Evolutionary conservation across 305 asterid genomes (phyloP).

Genomic region (Fraxinus dipetala): DNA sequence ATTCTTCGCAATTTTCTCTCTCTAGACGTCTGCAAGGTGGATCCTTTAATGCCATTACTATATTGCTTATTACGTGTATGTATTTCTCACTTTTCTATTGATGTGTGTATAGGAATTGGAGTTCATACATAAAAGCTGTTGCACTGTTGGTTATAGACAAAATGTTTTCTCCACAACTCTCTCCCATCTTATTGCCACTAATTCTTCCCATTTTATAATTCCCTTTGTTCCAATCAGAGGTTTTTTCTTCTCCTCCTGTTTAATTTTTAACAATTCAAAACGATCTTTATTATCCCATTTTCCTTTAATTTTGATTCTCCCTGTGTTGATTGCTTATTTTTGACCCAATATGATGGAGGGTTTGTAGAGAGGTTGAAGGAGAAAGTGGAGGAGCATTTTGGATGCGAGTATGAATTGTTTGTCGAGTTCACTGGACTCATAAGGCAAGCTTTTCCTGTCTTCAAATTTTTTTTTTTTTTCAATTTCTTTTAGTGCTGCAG

Average conservation of each 20-base stretch:
- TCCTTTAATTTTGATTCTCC: background rate
- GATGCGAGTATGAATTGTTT: slow-evolving; percentile 73
- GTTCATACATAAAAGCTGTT: slow-evolving; percentile 81
- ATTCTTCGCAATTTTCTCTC: slow-evolving; percentile 63
- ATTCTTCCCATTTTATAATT: slow-evolving; percentile 66
- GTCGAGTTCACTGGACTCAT: slow-evolving; percentile 91
- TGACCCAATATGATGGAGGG: background rate
- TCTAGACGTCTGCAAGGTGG: slow-evolving; percentile 61
- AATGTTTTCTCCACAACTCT: slow-evolving; percentile 91
- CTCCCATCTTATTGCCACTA: slow-evolving; percentile 78
- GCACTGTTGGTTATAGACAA: slow-evolving; percentile 85
- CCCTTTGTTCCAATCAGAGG: slow-evolving; percentile 85
- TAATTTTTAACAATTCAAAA: background rate
- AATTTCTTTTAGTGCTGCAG: background rate
- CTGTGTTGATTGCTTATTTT: slow-evolving; percentile 1
- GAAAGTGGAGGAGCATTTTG: slow-evolving; percentile 73
- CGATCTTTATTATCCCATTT: background rate
- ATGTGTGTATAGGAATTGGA: slow-evolving; percentile 54
- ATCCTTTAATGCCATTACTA: background rate
- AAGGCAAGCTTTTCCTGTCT: slow-evolving; percentile 39
- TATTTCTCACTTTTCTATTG: background rate
- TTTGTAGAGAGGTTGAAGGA: slow-evolving; percentile 72
- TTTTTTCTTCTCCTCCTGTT: slow-evolving; percentile 7
- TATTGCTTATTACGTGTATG: background rate
- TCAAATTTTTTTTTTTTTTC: background rate